Conservation (phyloP, 179 eudicot genomes). For the Beta corolliflora region DNA sequence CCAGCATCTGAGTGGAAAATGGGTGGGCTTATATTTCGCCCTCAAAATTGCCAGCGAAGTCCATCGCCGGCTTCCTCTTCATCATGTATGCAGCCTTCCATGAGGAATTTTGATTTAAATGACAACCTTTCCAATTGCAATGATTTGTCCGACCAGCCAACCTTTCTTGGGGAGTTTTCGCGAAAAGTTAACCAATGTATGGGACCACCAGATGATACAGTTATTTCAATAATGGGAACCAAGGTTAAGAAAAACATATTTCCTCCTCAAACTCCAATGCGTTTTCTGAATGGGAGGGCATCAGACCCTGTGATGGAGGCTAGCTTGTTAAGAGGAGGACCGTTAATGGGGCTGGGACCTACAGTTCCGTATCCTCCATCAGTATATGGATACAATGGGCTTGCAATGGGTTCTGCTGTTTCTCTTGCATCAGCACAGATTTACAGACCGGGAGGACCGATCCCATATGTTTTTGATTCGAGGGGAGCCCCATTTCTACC, state of each 20-base stretch:
- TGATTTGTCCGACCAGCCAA: constrained; percentile 35
- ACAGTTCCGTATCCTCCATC: constrained; percentile 48
- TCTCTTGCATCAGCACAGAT: constrained; percentile 45
- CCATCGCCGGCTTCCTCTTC: constrained; percentile 70
- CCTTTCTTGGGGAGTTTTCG: constrained; percentile 42
- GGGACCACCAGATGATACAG: constrained; percentile 44
- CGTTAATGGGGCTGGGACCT: constrained; percentile 45
- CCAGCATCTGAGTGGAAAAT: constrained; percentile 44
- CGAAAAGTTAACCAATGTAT: constrained; percentile 37
- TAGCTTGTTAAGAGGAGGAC: constrained; percentile 48
- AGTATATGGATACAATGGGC: constrained; percentile 55
- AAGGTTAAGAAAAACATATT: constrained; percentile 41
- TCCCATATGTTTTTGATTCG: constrained; percentile 73
- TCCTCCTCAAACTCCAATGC: constrained; percentile 34
- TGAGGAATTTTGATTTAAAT: constrained; percentile 71
- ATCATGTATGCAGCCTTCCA: constrained; percentile 56
- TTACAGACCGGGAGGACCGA: constrained; percentile 53
- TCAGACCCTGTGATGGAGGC: constrained; percentile 46
- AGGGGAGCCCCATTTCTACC: constrained; percentile 63
- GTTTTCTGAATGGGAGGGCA: constrained; percentile 43
- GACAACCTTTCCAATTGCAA: constrained; percentile 56
- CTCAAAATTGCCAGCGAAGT: constrained; percentile 35
- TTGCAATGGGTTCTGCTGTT: constrained; percentile 46
- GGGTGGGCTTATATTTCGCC: constrained; percentile 31
- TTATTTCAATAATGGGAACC: constrained; percentile 63